Base-by-base conservation (phyloP, 31 red algal species). In the Bonnemaisonia californica region DNA sequence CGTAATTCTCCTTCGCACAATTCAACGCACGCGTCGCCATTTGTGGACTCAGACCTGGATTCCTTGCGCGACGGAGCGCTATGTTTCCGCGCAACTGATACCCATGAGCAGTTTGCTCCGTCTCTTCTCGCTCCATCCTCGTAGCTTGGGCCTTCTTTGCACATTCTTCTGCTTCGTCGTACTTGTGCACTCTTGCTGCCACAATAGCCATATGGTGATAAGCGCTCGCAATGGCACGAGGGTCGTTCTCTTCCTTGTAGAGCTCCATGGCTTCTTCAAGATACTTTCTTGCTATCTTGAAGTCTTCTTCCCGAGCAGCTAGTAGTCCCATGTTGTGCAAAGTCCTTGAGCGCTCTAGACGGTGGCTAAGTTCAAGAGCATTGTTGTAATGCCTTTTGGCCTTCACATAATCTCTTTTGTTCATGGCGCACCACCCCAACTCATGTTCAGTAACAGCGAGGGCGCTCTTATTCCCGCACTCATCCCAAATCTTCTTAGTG, bases 251-350 rank as follows among this genome's bases (percentile, higher is more conserved):
- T 31, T 77, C 74, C 32, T 60, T 47, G 74, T 77, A 77, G 27
- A 77, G 23, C 0, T 30, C 16, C 21, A 29, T 26, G 23, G 74
- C 74, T 18, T 58, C 56, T 18, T 77, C 54, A 12, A 37, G 74
- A 61, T 77, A 77, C 38, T 77, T 19, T 29, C 26, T 58, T 19
- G 74, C 48, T 12, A 30, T 29, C 24, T 57, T 5, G 29, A 77
- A 77, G 27, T 77, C 54, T 4, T 47, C 54, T 33, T 77, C 54
- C 22, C 54, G 54, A 2, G 74, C 74, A 12, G 47, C 74, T 34
- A 77, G 38, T 54, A 77, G 60, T 57, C 74, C 74, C 47, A 77
- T 59, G 26, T 77, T 77, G 74, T 77, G 74, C 21, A 77, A 54
- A 21, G 74, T 77, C 4, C 74, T 26, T 16, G 74, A 56, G 11